Evolutionary conservation across 305 asterid genomes (phyloP).

Genomic region (Fraxinus paxiana): DNA sequence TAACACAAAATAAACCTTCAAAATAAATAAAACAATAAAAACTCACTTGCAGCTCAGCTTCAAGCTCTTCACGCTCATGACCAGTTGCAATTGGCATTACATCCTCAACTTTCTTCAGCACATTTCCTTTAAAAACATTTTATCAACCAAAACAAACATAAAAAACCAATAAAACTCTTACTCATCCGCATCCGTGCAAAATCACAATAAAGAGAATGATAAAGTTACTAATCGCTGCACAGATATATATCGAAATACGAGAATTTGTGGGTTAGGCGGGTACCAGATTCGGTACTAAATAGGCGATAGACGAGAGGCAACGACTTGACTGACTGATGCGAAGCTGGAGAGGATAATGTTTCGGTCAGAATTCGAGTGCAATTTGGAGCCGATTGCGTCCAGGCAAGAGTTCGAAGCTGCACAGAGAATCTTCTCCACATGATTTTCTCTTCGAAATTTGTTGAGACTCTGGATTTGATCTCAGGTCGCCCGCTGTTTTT

Average conservation of each 20-base stretch:
- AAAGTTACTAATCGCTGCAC: background rate
- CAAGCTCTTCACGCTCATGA: slow-evolving; percentile 91
- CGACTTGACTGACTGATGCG: slow-evolving; percentile 26
- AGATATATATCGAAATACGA: background rate
- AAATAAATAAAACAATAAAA: background rate
- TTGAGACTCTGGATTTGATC: slow-evolving; percentile 20
- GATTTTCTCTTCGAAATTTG: slow-evolving; percentile 14
- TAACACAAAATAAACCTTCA: background rate
- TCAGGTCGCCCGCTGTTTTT: slow-evolving; percentile 32
- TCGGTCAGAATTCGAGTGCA: background rate
- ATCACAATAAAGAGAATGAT: background rate
- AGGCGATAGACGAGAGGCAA: slow-evolving; percentile 23
- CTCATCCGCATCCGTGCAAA: background rate
- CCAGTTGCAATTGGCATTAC: slow-evolving; percentile 94
- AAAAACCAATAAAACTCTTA: background rate
- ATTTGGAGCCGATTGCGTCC: slow-evolving; percentile 30
- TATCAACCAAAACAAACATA: slow-evolving; percentile 6
- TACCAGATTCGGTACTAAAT: slow-evolving; percentile 38
- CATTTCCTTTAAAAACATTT: slow-evolving; percentile 33
- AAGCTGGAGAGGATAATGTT: slow-evolving; percentile 19
- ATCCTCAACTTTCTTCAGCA: slow-evolving; percentile 63
- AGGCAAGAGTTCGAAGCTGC: slow-evolving; percentile 28
- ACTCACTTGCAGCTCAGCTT: slow-evolving; percentile 76
- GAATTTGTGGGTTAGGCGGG: background rate
- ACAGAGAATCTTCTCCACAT: slow-evolving; percentile 42